Base-by-base conservation (phyloP, 2,329 filamentous ascomycete genomes). In the Pseudodiploospora longispora region DNA sequence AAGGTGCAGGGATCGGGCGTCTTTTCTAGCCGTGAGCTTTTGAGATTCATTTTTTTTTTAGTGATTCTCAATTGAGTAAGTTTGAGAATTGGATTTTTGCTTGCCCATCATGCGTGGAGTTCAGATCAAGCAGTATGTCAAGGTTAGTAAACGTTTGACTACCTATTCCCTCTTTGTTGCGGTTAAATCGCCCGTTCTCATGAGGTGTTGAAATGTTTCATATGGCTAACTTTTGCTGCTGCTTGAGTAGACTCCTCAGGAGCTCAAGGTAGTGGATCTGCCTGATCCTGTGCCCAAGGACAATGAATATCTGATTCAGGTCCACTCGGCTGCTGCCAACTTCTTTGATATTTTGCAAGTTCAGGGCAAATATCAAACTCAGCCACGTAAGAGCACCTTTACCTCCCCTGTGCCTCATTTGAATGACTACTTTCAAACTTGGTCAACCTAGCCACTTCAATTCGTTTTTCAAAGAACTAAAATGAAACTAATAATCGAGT, bases 281-380 rank as follows among this genome's bases (percentile, higher is more conserved):
- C 81, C 88, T 12, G 86, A 89, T 43, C 90, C 88, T 1, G 68
- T 69, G 1, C 87, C 89, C 2, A 72, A 74, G 6, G 66, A 80
- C 30, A 71, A 85, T 59, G 80, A 95, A 68, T 97, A 96, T 63
- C 74, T 94, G 51, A 85, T 97, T 61, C 78, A 82, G 59, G 85
- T 97, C 57, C 86, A 88, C 65, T 87, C 91, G 38, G 78, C 85
- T 1, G 91, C 88, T 19, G 87, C 87, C 57, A 97, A 97, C 70
- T 97, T 97, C 76, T 97, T 96, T 71, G 91, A 97, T 63, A 85
- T 95, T 46, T 80, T 97, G 43, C 91, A 97, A 61, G 88, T 96
- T 59, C 84, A 88, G 59, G 91, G 91, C 45, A 95, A 94, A 77
- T 97, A 97, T 68, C 91, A 97, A 61, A 77, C 87, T 61, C 90